Conservation (phyloP, 345 rosid genomes). For the Ceriops tagal region DNA sequence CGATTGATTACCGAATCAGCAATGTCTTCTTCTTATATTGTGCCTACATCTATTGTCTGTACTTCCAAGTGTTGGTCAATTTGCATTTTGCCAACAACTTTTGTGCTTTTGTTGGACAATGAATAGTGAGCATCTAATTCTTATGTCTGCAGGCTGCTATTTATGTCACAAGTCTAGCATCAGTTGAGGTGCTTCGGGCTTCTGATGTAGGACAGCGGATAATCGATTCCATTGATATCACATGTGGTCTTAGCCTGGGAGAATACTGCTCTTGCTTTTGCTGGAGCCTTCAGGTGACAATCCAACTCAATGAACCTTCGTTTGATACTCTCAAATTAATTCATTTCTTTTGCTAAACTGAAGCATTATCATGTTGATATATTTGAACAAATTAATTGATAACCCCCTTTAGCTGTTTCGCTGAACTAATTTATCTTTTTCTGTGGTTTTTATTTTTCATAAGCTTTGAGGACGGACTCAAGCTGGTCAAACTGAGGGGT, state of each 20-base stretch:
- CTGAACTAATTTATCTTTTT: no score
- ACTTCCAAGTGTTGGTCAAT: no score
- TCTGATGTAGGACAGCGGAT: slow-evolving; percentile 79
- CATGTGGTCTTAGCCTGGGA: slow-evolving; percentile 95
- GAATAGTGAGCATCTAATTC: neutral
- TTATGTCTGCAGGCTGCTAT: slow-evolving; percentile 79
- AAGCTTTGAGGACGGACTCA: slow-evolving; percentile 95
- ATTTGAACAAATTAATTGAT: neutral
- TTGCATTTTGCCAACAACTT: no score
- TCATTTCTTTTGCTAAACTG: neutral
- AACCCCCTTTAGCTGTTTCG: no score
- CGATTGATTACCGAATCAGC: no score
- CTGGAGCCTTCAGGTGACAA: slow-evolving; percentile 86
- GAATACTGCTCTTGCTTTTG: slow-evolving; percentile 96
- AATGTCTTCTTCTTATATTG: no score
- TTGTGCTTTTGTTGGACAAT: no score
- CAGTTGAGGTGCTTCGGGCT: slow-evolving; percentile 82
- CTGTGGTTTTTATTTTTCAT: no score
- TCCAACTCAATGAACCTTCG: neutral
- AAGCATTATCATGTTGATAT: neutral
- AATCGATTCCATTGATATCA: slow-evolving; percentile 82
- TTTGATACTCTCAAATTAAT: neutral
- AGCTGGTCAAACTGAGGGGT: slow-evolving; percentile 75
- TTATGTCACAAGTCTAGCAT: slow-evolving; percentile 96
- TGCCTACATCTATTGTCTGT: no score